Base-by-base conservation (phyloP, 2,329 filamentous ascomycete genomes). In the Rachicladosporium sp. region DNA sequence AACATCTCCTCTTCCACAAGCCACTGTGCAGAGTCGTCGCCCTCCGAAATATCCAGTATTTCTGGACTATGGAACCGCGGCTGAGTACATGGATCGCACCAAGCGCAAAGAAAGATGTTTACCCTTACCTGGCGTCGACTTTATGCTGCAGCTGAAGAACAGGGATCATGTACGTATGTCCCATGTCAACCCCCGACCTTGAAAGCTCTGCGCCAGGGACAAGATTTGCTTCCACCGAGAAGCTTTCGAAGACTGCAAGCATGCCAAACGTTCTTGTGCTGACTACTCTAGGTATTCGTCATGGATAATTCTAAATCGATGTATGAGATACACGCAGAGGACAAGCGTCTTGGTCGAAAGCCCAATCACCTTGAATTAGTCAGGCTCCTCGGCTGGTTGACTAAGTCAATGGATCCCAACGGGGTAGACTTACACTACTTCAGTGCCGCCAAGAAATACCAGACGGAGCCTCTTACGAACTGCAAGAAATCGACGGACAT, bases 231-330 rank as follows among this genome's bases (percentile, higher is more conserved):
- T n/a, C n/a, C n/a, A n/a, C 4, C 21, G 4, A 23, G 21, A 23
- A 23, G 21, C 21, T 23, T 23, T 4, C 21, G 21, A 4, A 23
- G 4, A 23, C 21, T 23, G 21, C 21, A 23, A 23, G 21, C 21
- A 23, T 23, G 21, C 21, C 6, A 23, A 6, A 23, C 6, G 21
- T 23, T 23, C 4, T 6, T 6, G 10, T 15, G 21, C 33, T 19
- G 9, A 37, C 10, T 11, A 23, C 13, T 35, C 10, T 9, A 48
- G 43, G 38, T 46, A 10, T 43, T 48, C 34, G 21, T 48, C 15
- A 21, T 48, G 19, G 46, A 48, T 23, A 37, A 48, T 23, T 40
- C 41, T 2, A 3, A 10, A 15, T 35, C 30, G 2, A 48, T 48
- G 43, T 23, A 27, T 10, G 10, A 37, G 4, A 32, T 46, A 10